Conservation (phyloP, 176 grass and related monocot species). For the Echinochloa phyllopogon region DNA sequence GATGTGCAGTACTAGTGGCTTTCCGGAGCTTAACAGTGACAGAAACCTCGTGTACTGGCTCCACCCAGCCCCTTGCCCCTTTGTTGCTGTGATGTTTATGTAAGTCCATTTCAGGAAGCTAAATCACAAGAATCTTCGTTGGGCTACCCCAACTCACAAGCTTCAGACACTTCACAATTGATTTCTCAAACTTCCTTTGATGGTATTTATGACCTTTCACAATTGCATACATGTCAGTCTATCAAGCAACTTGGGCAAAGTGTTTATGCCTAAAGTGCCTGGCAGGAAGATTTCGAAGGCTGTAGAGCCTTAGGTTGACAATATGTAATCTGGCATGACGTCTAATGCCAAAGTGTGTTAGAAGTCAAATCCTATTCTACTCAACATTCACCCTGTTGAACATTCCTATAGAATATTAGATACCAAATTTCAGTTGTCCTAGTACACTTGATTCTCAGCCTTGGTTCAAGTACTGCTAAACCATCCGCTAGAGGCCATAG, state of each 20-base stretch:
- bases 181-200: slow-evolving; percentile 64
- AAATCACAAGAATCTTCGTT: slow-evolving; percentile 64
- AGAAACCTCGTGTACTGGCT: slow-evolving; percentile 32
- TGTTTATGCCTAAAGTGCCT: neutral
- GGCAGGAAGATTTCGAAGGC: slow-evolving; percentile 8
- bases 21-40: slow-evolving; percentile 36
- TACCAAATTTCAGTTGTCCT: slow-evolving; percentile 1
- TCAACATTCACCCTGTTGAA: neutral
- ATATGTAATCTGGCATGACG: slow-evolving; percentile 14
- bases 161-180: slow-evolving; percentile 68
- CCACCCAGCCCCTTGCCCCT: slow-evolving; percentile 31
- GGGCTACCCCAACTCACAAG: slow-evolving; percentile 45
- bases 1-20: slow-evolving; percentile 34
- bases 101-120: slow-evolving; percentile 57
- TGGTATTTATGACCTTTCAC: slow-evolving; percentile 65
- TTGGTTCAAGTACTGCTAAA: slow-evolving; percentile 23
- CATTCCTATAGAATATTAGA: neutral
- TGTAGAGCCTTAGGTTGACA: slow-evolving; percentile 3
- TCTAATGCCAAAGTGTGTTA: slow-evolving; percentile 18
- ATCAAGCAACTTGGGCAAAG: slow-evolving; percentile 21
- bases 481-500: neutral
- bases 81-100: slow-evolving; percentile 45
- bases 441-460: neutral
- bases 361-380: slow-evolving; percentile 6
- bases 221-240: slow-evolving; percentile 29